Base-by-base conservation (phyloP, 495 filamentous ascomycete species). In the Zalerion maritima region DNA sequence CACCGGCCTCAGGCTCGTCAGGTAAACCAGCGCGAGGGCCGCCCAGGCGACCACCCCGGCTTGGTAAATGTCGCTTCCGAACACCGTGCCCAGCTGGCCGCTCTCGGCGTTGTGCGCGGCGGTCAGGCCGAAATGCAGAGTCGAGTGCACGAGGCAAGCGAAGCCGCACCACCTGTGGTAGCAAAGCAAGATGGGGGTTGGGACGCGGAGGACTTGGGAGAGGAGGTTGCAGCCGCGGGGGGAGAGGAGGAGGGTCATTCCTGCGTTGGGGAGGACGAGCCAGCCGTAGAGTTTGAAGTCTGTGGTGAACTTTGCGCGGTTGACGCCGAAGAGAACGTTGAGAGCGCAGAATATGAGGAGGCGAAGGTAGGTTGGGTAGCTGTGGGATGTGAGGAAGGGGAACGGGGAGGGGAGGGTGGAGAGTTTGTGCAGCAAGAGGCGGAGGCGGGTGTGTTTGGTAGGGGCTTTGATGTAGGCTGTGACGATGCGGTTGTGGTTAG, bases 241-340 rank as follows among this genome's bases (percentile, higher is more conserved):
- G 12, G 31, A 17, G 34, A 47, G 6, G 37, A 51, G 22, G 24
- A 41, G 18, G 26, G 41, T 28, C 30, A 46, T 14, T 26, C 37
- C 26, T 24, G 41, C 19, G 24, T 39, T 37, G 12, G 29, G 30
- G 14, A 37, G 28, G 25, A 21, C 18, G 34, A 48, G 26, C 36
- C 38, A 32, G 24, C 37, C 32, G 23, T 45, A 39, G 28, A 42
- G 32, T 18, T 40, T 38, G 24, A 33, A 44, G 24, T 44, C 32
- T 1, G 32, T 37, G 1, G 28, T 24, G 21, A 31, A 42, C 12
- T 30, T 24, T 17, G 34, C 26, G 28, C 31, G 26, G 21, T 38
- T 38, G 16, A 25, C 36, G 14, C 34, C 52, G 1, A 35, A 35
- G 13, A 53, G 46, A 22, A 69, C 51, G 4, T 47, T 49, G 19